These are phyloP conservation scores for Bruguiera gymnorhiza DNA, from an alignment of 345 rosid species.

Conservation along the genomic window DNA sequence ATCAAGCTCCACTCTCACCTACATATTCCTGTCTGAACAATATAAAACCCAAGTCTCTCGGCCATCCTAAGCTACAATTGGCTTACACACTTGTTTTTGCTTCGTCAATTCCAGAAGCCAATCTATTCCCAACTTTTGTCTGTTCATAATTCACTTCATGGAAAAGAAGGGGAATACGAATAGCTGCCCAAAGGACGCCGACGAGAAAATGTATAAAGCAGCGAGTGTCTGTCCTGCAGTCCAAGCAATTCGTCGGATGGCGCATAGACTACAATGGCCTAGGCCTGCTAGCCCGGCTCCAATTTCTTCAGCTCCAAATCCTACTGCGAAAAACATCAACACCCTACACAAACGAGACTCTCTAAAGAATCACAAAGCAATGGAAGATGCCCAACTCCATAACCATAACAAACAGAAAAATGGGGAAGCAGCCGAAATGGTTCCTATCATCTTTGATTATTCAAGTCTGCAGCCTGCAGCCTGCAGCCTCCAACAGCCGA, in stretches of 20 bases:
- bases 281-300: constrained; percentile 1
- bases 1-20: neutral
- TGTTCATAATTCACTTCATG: constrained; percentile 8
- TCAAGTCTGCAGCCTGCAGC: constrained; percentile 6
- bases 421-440: constrained; percentile 11
- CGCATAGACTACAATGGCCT: constrained; percentile 8
- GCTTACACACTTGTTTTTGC: neutral
- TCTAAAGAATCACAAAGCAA: neutral
- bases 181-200: constrained; percentile 20
- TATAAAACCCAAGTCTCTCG: neutral
- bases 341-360: neutral
- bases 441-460: constrained; percentile 25
- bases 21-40: neutral
- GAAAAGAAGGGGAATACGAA: constrained; percentile 24
- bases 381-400: neutral
- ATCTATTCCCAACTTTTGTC: neutral
- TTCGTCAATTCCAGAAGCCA: neutral
- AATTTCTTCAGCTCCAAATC: constrained; percentile 6
- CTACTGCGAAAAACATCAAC: neutral
- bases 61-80: neutral
- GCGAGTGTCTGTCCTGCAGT: constrained; percentile 20
- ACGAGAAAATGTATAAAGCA: constrained; percentile 33
- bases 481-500: neutral
- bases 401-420: neutral
- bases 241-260: constrained; percentile 19